Evolutionary conservation across 306 rosid species (phyloP).

Genomic region (Prunus armeniaca): DNA sequence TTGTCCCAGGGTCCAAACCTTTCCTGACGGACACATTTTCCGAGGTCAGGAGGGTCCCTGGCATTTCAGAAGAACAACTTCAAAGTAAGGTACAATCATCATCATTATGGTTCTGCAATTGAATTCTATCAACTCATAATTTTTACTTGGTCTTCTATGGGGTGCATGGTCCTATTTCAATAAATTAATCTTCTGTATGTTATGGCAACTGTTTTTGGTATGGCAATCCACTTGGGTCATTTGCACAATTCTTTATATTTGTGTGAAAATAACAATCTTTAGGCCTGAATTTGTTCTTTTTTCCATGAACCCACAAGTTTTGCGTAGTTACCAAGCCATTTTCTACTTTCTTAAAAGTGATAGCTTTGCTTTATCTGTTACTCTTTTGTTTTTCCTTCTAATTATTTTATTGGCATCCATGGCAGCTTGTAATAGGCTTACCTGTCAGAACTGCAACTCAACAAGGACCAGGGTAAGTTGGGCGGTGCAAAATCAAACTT

Average conservation of each 20-base stretch:
- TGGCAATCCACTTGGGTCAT: too few relatives aligned
- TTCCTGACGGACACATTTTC: not conserved
- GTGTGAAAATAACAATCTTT: too few relatives aligned
- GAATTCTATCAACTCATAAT: too few relatives aligned
- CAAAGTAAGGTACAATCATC: not conserved
- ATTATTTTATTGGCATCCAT: not conserved
- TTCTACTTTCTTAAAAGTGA: not conserved
- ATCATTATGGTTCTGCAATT: too few relatives aligned
- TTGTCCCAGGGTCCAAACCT: not conserved
- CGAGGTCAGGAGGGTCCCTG: not conserved
- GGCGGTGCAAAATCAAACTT: not conserved
- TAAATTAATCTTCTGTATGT: too few relatives aligned
- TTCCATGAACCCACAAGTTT: not conserved
- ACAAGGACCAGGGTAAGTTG: slow-evolving; percentile 2
- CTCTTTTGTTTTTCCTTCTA: not conserved
- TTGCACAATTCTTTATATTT: too few relatives aligned
- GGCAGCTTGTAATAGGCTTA: not conserved
- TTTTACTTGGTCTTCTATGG: too few relatives aligned
- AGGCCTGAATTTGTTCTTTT: too few relatives aligned
- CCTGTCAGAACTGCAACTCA: slow-evolving; percentile 1
- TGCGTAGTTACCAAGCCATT: not conserved
- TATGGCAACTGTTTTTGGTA: too few relatives aligned
- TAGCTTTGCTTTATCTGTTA: not conserved
- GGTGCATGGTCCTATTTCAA: too few relatives aligned
- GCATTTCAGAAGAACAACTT: not conserved